Conservation (phyloP, 306 rosid species). For the Dalbergia oliveri region DNA sequence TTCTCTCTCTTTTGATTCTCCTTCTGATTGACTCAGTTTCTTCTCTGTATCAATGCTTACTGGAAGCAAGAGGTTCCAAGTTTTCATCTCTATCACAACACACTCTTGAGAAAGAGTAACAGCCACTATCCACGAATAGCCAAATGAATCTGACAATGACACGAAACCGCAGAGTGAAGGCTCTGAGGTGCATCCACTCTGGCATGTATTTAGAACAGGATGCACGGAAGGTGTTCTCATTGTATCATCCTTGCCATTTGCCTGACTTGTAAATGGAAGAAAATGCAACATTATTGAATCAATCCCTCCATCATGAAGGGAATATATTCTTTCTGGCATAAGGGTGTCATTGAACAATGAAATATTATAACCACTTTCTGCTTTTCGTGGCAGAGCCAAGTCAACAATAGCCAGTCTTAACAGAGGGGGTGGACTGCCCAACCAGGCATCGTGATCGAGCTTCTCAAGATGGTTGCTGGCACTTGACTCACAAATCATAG, state of each 20-base stretch:
- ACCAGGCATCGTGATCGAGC: slow-evolving; percentile 80
- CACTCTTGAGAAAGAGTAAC: slow-evolving; percentile 78
- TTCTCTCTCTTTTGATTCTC: slow-evolving; percentile 63
- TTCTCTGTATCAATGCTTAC: slow-evolving; percentile 66
- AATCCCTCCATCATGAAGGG: slow-evolving; percentile 91
- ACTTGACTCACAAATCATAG: slow-evolving; percentile 90
- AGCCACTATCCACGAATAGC: slow-evolving; percentile 95
- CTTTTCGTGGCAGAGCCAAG: slow-evolving; percentile 79
- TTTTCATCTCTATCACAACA: slow-evolving; percentile 86
- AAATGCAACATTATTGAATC: slow-evolving; percentile 95
- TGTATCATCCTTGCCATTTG: slow-evolving; percentile 72
- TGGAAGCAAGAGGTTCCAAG: slow-evolving; percentile 79
- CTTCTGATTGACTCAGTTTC: slow-evolving; percentile 46
- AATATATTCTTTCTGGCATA: slow-evolving; percentile 82
- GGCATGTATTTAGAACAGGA: slow-evolving; percentile 90
- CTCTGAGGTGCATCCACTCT: slow-evolving; percentile 67
- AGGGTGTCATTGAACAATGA: slow-evolving; percentile 79
- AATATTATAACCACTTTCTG: slow-evolving; percentile 65
- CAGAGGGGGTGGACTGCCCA: slow-evolving; percentile 84
- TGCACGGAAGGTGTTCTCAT: slow-evolving; percentile 91
- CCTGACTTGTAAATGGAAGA: slow-evolving; percentile 94
- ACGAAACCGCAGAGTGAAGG: slow-evolving; percentile 80
- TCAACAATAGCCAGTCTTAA: slow-evolving; percentile 91
- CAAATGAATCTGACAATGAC: slow-evolving; percentile 94
- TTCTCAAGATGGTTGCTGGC: slow-evolving; percentile 53